These are phyloP conservation scores for Pulveroboletus sp. DNA, from an alignment of 768 basidiomycete species.

Conservation along the genomic window DNA sequence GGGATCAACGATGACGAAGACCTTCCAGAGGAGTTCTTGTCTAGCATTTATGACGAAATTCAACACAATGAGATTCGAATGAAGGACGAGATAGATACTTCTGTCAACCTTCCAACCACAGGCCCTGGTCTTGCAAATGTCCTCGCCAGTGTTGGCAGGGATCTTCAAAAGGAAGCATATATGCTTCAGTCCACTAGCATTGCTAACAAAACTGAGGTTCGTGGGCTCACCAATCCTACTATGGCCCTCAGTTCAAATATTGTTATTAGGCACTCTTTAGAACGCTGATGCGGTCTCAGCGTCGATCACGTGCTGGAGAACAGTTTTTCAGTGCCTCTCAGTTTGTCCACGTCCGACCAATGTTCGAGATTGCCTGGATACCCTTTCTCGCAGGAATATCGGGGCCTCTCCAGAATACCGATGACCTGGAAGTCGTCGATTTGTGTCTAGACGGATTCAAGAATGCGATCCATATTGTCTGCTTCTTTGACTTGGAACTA, in stretches of 20 bases:
- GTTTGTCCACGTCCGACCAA: constrained; percentile 92
- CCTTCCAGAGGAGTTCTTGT: constrained; percentile 82
- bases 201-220: constrained; percentile 92
- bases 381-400: constrained; percentile 94
- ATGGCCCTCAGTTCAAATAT: constrained; percentile 1
- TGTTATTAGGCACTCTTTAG: constrained; percentile 74
- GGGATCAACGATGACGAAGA: constrained; percentile 92
- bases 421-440: constrained; percentile 89
- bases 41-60: constrained; percentile 85
- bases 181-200: constrained; percentile 94
- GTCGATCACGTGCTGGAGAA: constrained; percentile 73
- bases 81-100: constrained; percentile 91
- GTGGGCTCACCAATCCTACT: constrained; percentile 7
- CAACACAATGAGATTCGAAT: constrained; percentile 90
- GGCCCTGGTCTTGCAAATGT: constrained; percentile 78
- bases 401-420: constrained; percentile 89
- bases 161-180: constrained; percentile 94
- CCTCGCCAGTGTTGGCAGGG: constrained; percentile 85
- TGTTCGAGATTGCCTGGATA: constrained; percentile 99
- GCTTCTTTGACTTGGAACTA: constrained; percentile 94
- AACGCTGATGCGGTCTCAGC: constrained; percentile 87
- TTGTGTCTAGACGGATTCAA: constrained; percentile 95
- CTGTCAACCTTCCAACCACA: constrained; percentile 35
- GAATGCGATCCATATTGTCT: constrained; percentile 93
- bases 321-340: constrained; percentile 97